A percentile compares a stretch with the other conserved stretches of the same genome.
These are phyloP conservation scores for Irpex lacteus DNA, from an alignment of 1,284 basidiomycete genomes.

Conservation along the genomic window DNA sequence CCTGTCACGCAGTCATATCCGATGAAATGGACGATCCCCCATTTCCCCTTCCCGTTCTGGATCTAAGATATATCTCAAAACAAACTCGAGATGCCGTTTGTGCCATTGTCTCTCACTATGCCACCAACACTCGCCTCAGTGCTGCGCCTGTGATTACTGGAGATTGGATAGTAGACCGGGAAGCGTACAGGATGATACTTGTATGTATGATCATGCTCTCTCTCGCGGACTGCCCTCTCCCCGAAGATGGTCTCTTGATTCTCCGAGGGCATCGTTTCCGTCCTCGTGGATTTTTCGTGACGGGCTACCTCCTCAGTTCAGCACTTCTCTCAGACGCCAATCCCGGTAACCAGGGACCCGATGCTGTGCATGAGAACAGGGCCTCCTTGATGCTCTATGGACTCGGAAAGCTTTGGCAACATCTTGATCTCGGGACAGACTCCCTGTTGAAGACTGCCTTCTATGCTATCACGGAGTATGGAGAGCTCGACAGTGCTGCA, in stretches of 20 bases:
- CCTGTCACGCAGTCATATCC: not conserved
- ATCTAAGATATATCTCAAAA: not conserved
- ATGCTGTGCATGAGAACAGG: not conserved
- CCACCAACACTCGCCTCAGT: not conserved
- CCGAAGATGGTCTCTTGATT: not conserved
- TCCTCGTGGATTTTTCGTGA: not conserved
- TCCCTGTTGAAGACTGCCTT: not conserved
- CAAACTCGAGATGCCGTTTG: not conserved
- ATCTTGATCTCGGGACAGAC: not conserved
- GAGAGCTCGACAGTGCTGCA: not conserved
- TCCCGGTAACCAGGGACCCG: not conserved
- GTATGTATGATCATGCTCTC: not conserved
- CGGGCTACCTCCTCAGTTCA: not conserved
- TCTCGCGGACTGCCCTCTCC: not conserved
- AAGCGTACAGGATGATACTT: not conserved
- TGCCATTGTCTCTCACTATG: not conserved
- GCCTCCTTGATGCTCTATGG: not conserved
- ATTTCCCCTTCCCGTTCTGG: not conserved
- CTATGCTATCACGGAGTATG: not conserved
- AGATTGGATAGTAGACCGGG: too few relatives aligned
- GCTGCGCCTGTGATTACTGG: not conserved
- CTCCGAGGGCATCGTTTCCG: not conserved
- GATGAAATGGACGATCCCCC: not conserved
- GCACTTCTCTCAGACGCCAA: not conserved
- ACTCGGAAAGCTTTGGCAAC: not conserved